Evolutionary conservation across 805 yeast genomes (phyloP).

Genomic region (Metschnikowia anglica): DNA sequence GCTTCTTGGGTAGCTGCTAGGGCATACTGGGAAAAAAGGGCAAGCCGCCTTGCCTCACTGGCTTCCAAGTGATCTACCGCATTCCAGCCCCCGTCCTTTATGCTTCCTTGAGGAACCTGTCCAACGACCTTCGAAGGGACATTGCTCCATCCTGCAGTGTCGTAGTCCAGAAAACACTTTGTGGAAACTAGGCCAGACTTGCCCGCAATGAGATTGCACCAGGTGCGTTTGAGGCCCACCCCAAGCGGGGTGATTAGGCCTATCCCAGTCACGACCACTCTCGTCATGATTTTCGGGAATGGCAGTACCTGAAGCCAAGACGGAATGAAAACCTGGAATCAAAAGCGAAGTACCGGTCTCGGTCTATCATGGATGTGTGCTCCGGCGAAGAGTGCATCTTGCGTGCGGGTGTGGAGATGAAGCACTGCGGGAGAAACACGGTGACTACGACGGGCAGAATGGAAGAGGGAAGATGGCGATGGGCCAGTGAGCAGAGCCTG

Average conservation of each 20-base stretch:
- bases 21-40: conserved; percentile 76
- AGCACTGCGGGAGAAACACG: too few relatives aligned
- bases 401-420: too few relatives aligned
- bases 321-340: too few relatives aligned
- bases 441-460: too few relatives aligned
- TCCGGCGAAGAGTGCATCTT: too few relatives aligned
- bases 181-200: conserved; percentile 64
- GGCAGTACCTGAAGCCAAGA: too few relatives aligned
- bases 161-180: conserved; percentile 35
- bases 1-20: conserved; percentile 79
- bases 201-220: conserved; percentile 53
- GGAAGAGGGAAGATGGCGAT: too few relatives aligned
- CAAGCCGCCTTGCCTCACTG: conserved; percentile 56
- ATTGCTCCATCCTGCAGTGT: conserved; percentile 46
- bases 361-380: too few relatives aligned
- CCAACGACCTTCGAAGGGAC: conserved; percentile 79
- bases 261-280: conserved; percentile 91
- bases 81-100: conserved; percentile 51
- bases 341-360: too few relatives aligned
- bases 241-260: conserved; percentile 90
- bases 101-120: conserved; percentile 55
- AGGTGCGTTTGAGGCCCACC: conserved; percentile 53
- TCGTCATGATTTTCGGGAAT: conserved; percentile 28
- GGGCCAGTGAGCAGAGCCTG: too few relatives aligned
- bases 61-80: conserved; percentile 48